phyloP scores from a whole-genome alignment of 345 rosid species.

The Dovyalis caffra region DNA sequence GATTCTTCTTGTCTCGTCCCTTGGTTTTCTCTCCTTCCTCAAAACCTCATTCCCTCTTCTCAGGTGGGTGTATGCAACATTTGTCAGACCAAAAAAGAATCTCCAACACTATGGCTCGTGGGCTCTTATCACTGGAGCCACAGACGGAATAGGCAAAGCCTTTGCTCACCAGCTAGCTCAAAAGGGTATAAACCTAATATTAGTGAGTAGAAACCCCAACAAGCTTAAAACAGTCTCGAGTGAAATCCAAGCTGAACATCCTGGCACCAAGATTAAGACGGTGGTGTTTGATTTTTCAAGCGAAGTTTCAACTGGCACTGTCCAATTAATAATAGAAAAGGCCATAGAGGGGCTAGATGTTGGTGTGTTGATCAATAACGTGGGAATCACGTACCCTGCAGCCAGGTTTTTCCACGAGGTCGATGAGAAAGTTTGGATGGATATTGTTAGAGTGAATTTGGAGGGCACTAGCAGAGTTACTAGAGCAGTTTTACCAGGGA shows the following conservation, averaged over 20 bases:
- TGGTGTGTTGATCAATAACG: slow-evolving; percentile 78
- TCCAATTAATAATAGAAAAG: slow-evolving; percentile 35
- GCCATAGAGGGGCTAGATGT: slow-evolving; percentile 53
- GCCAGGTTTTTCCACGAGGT: slow-evolving; percentile 86
- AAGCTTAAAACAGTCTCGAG: slow-evolving; percentile 46
- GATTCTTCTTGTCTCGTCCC: slow-evolving; percentile 9
- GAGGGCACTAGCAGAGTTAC: slow-evolving; percentile 60
- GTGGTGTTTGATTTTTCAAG: slow-evolving; percentile 58
- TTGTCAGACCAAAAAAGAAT: slow-evolving; percentile 43
- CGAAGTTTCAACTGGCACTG: slow-evolving; percentile 2
- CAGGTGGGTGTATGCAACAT: slow-evolving; percentile 43
- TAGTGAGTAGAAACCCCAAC: slow-evolving; percentile 56
- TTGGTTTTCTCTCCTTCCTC: slow-evolving; percentile 2
- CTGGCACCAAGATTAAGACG: slow-evolving; percentile 36
- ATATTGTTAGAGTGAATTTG: slow-evolving; percentile 63
- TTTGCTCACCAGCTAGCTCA: slow-evolving; percentile 60
- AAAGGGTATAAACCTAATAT: slow-evolving; percentile 61
- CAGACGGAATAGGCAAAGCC: slow-evolving; percentile 86
- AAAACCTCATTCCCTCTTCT: slow-evolving; percentile 23
- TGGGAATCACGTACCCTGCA: slow-evolving; percentile 71
- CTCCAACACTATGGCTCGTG: slow-evolving; percentile 72
- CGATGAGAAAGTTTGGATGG: slow-evolving; percentile 64
- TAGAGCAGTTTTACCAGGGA: slow-evolving; percentile 53
- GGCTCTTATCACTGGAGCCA: slow-evolving; percentile 87
- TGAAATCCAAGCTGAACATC: slow-evolving; percentile 41